Percentiles rank a stretch among this genome's conserved stretches.
phyloP scores from a whole-genome alignment of 2,329 filamentous ascomycete species.

The Septoria petroselini region DNA sequence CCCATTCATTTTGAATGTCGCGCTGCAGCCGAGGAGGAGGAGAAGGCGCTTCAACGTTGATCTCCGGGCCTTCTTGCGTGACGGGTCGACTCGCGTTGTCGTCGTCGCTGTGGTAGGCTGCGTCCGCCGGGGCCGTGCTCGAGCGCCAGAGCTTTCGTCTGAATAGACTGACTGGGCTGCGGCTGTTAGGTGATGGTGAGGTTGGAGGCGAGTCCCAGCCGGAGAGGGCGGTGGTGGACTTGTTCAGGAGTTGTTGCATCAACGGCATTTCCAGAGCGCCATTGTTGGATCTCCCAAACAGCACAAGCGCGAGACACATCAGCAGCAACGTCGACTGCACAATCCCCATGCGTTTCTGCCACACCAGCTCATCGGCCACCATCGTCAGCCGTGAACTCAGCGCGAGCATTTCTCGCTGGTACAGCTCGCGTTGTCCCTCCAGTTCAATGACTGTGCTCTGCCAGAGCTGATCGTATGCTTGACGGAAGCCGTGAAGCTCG shows the following conservation, averaged over 20 bases:
- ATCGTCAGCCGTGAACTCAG: slow-evolving; percentile 77
- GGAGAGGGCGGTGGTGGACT: slow-evolving; percentile 34
- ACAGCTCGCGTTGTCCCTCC: slow-evolving; percentile 81
- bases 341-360: slow-evolving; percentile 86
- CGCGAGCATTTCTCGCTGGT: slow-evolving; percentile 77
- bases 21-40: slow-evolving; percentile 13
- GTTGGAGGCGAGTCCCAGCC: slow-evolving; percentile 39
- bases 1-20: slow-evolving; percentile 8
- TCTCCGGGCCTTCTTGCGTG: slow-evolving; percentile 15
- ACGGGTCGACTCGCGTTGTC: slow-evolving; percentile 16
- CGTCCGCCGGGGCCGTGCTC: slow-evolving; percentile 25
- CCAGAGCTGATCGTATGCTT: slow-evolving; percentile 95
- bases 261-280: slow-evolving; percentile 44
- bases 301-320: slow-evolving; percentile 79
- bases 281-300: slow-evolving; percentile 56
- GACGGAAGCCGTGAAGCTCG: slow-evolving; percentile 73
- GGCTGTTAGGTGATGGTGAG: slow-evolving; percentile 35
- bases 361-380: slow-evolving; percentile 85
- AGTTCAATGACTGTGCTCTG: slow-evolving; percentile 90
- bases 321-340: slow-evolving; percentile 84
- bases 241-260: slow-evolving; percentile 45
- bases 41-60: slow-evolving; percentile 11
- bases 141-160: slow-evolving; percentile 39
- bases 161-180: slow-evolving; percentile 33
- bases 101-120: slow-evolving; percentile 14